Evolutionary conservation across 2,329 filamentous ascomycete species (phyloP), one percentile per base, ranked within the genome.

Genomic region (Fusarium keratoplasticum): DNA sequence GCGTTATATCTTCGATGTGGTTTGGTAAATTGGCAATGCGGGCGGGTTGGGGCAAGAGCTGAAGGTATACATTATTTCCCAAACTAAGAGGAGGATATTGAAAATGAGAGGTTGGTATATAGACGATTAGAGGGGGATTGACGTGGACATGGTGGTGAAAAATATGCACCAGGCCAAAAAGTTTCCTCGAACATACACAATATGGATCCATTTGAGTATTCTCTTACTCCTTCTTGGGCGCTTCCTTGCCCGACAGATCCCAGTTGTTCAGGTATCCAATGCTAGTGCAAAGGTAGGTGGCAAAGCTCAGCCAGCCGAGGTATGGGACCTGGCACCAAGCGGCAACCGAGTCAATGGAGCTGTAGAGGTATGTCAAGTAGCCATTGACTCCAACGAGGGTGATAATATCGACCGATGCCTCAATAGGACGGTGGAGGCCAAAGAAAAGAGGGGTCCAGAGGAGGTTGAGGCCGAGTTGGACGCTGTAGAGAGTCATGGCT

Each of bases 381-480:
- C 88, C 89, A 57, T 94, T 93, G 33, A 92, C 85, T 10, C 93
- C 94, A 1, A 92, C 86, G 10, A 98, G 86, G 0, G 91, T 88
- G 31, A 94, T 83, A 60, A 97, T 92, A 81, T 98, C 94, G 31
- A 88, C 88, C 8, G 94, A 90, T 5, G 95, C 95, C 79, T 91
- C 89, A 61, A 92, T 87, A 1, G 95, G 95, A 18, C 90, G 89
- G 73, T 92, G 91, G 60, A 92, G 80, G n/a, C 89, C 88, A 81
- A 98, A 98, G 88, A 98, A 98, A 13, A 98, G 88, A 14, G 96
- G 96, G 89, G 95, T 98, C 94, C 94, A 98, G 63, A 92, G 83
- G 33, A 97, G 86, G 82, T 98, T 98, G 61, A 98, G 87, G 13
- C 89, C 93, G 8, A 98, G 91, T 84, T 98, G 95, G 69, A 95